phyloP scores from a whole-genome alignment of 2,329 filamentous ascomycete genomes.

The Bipolaris gigantea region DNA sequence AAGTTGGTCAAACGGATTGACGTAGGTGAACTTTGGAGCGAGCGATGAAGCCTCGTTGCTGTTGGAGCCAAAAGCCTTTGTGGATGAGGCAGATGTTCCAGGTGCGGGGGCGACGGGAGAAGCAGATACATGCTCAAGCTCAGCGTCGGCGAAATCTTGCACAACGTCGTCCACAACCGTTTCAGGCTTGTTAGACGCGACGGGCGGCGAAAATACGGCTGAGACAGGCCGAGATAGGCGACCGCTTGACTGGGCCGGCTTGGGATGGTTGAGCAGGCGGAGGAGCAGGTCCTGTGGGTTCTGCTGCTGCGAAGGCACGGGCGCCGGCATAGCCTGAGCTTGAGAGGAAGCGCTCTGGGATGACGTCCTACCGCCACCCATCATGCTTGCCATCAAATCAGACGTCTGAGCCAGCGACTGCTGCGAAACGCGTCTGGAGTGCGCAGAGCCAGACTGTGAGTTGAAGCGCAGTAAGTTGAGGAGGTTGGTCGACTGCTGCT shows the following conservation, averaged over 20 bases:
- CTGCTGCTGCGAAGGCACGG: slow-evolving; percentile 41
- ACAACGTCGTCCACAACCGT: slow-evolving; percentile 50
- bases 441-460: slow-evolving; percentile 47
- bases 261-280: slow-evolving; percentile 79
- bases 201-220: slow-evolving; percentile 34
- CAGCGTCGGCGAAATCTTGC: slow-evolving; percentile 50
- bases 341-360: slow-evolving; percentile 37
- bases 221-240: slow-evolving; percentile 31
- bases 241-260: slow-evolving; percentile 41
- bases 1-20: slow-evolving; percentile 72
- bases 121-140: slow-evolving; percentile 44
- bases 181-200: slow-evolving; percentile 44
- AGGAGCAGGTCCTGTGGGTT: slow-evolving; percentile 83
- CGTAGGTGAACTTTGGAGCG: slow-evolving; percentile 65
- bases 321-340: slow-evolving; percentile 33
- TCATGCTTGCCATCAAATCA: slow-evolving; percentile 60
- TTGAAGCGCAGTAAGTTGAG: slow-evolving; percentile 69
- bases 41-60: slow-evolving; percentile 40
- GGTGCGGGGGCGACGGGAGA: slow-evolving; percentile 30
- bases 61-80: slow-evolving; percentile 46
- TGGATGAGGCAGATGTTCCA: slow-evolving; percentile 32
- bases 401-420: slow-evolving; percentile 55
- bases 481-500: slow-evolving; percentile 56
- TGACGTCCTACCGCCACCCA: slow-evolving; percentile 48
- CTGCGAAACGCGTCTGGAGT: slow-evolving; percentile 43